Evolutionary conservation across 495 filamentous ascomycete genomes (phyloP).

Genomic region (Podospora appendiculata): DNA sequence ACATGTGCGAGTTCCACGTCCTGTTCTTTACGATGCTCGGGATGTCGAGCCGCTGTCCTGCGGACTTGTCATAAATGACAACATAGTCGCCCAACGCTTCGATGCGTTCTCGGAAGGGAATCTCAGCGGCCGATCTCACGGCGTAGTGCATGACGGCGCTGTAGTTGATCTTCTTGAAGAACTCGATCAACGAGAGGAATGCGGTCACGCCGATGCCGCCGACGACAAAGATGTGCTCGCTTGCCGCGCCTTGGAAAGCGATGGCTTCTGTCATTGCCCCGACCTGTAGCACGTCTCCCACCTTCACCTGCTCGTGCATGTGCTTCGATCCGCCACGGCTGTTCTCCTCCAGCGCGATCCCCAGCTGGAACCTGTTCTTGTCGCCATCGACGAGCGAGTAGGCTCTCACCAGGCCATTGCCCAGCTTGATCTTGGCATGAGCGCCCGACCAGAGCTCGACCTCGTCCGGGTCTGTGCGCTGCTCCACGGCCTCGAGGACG

Average conservation of each 20-base stretch:
- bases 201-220: constrained; percentile 49
- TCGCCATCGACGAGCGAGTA: constrained; percentile 43
- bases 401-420: constrained; percentile 34
- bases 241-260: constrained; percentile 22
- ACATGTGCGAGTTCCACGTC: constrained; percentile 43
- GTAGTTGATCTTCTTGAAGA: constrained; percentile 32
- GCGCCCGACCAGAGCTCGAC: constrained; percentile 20
- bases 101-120: constrained; percentile 37
- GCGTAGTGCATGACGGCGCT: constrained; percentile 40
- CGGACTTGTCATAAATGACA: constrained; percentile 37
- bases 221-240: constrained; percentile 44
- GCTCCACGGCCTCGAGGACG: constrained; percentile 25
- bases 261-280: constrained; percentile 33
- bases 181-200: constrained; percentile 31
- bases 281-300: constrained; percentile 36
- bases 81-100: constrained; percentile 26
- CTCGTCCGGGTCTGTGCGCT: constrained; percentile 10
- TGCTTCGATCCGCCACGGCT: constrained; percentile 43
- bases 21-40: constrained; percentile 25
- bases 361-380: constrained; percentile 34
- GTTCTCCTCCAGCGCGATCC: constrained; percentile 32
- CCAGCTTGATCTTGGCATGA: constrained; percentile 38
- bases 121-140: constrained; percentile 34
- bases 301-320: constrained; percentile 37
- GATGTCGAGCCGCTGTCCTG: constrained; percentile 42